Conservation (phyloP, 305 asterid species). For the Caryopteris hybrid region DNA sequence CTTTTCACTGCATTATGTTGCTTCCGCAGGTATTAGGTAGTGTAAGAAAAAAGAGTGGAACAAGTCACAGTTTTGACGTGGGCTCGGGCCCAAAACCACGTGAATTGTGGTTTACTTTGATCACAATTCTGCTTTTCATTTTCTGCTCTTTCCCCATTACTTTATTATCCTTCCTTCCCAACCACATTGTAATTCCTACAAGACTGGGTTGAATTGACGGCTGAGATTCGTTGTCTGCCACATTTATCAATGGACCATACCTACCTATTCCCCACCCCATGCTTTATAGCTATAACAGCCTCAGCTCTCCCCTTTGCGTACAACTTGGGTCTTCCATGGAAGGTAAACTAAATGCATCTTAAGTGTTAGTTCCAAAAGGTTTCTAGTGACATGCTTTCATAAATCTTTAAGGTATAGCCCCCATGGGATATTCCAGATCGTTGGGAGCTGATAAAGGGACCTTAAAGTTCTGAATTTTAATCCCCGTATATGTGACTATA, state of each 20-base stretch:
- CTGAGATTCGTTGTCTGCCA: constrained; percentile 38
- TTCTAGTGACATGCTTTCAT: no score
- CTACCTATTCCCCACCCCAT: constrained; percentile 13
- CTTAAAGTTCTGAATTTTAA: no score
- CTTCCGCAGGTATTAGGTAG: neutral
- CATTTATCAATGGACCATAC: constrained; percentile 16
- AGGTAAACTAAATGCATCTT: no score
- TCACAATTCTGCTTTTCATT: constrained; percentile 14
- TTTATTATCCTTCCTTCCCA: no score
- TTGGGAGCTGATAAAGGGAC: no score
- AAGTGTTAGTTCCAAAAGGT: no score
- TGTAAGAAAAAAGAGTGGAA: neutral
- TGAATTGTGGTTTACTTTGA: constrained; percentile 13
- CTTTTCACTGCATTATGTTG: neutral
- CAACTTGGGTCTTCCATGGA: constrained; percentile 1
- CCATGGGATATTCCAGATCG: no score
- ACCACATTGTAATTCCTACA: neutral
- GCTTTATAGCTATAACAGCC: neutral
- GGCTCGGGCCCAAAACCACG: constrained; percentile 15
- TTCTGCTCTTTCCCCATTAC: neutral
- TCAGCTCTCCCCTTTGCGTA: constrained; percentile 7
- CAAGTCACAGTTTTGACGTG: constrained; percentile 5
- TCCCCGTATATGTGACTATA: no score
- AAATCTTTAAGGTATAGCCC: no score
- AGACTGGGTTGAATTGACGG: constrained; percentile 24